phyloP scores from a whole-genome alignment of 768 basidiomycete species.

The Psilocybe cyanescens region DNA sequence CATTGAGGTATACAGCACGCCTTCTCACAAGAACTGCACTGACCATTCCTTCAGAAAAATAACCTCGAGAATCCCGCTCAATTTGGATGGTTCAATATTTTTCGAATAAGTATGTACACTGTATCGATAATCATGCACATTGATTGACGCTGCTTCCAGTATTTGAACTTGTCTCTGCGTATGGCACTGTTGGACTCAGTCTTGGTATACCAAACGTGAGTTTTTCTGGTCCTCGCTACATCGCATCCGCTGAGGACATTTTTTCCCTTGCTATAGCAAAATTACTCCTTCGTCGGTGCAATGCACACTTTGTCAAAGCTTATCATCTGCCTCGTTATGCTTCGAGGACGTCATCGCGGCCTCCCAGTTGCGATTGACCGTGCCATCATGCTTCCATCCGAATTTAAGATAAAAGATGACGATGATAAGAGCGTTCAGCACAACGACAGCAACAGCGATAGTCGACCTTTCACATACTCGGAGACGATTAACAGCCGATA shows the following conservation, averaged over 20 bases:
- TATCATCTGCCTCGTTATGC: constrained; percentile 86
- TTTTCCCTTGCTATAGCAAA: constrained; percentile 50
- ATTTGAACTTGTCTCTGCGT: constrained; percentile 88
- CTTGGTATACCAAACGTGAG: constrained; percentile 84
- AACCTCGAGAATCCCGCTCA: constrained; percentile 58
- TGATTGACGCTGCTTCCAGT: constrained; percentile 41
- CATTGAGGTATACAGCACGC: constrained; percentile 67
- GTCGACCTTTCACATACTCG: constrained; percentile 14
- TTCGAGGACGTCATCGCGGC: constrained; percentile 91
- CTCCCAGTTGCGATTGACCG: constrained; percentile 88
- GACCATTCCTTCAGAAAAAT: constrained; percentile 45
- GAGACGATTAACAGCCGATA: constrained; percentile 19
- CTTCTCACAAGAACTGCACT: not conserved
- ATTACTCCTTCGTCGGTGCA: constrained; percentile 81
- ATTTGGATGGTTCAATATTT: constrained; percentile 82
- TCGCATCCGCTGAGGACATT: not conserved
- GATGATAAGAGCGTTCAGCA: constrained; percentile 8
- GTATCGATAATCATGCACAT: not conserved
- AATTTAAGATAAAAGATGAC: constrained; percentile 44
- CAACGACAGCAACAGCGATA: not conserved
- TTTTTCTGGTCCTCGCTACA: not conserved
- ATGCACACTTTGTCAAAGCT: constrained; percentile 85
- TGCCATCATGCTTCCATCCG: constrained; percentile 79
- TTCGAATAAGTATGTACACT: constrained; percentile 63
- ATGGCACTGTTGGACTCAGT: constrained; percentile 88